These are phyloP conservation scores for Platismatia glauca DNA, from an alignment of 495 filamentous ascomycete species.

Conservation along the genomic window DNA sequence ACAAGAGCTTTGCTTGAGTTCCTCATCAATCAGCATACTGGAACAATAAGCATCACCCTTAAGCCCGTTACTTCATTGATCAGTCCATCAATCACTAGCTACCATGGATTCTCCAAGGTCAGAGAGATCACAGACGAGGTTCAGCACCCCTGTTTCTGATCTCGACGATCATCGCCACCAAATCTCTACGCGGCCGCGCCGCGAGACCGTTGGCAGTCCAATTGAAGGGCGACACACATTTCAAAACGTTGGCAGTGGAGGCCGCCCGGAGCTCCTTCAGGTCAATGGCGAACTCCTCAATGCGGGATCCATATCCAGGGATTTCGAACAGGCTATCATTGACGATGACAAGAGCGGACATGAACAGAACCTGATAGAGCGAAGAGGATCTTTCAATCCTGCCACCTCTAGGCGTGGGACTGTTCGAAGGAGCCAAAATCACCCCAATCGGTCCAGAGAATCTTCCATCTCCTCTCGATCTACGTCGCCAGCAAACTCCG, in stretches of 20 bases:
- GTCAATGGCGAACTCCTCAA: conserved; percentile 41
- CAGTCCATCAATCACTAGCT: not conserved
- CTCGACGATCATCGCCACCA: conserved; percentile 91
- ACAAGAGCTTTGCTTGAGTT: not conserved
- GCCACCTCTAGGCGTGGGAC: conserved; percentile 15
- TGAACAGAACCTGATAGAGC: conserved; percentile 26
- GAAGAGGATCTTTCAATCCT: conserved; percentile 27
- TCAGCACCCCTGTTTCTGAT: conserved; percentile 75
- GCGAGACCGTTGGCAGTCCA: conserved; percentile 39
- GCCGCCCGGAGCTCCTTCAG: conserved; percentile 41
- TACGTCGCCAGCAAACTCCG: conserved; percentile 86
- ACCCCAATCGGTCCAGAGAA: conserved; percentile 27
- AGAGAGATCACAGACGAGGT: conserved; percentile 48
- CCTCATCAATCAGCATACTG: not conserved
- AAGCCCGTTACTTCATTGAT: too few relatives aligned
- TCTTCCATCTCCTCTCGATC: conserved; percentile 59
- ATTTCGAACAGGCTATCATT: conserved; percentile 74
- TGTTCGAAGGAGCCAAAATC: conserved; percentile 26
- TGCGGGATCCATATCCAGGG: conserved; percentile 47
- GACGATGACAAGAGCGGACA: conserved; percentile 62
- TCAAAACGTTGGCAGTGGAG: conserved; percentile 25
- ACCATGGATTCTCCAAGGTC: conserved; percentile 50
- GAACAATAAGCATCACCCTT: not conserved
- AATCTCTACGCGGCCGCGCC: conserved; percentile 54
- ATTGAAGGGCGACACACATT: conserved; percentile 10